Conservation (phyloP, 371 early-diverging fungal genomes). For the Mortierella sp. region DNA sequence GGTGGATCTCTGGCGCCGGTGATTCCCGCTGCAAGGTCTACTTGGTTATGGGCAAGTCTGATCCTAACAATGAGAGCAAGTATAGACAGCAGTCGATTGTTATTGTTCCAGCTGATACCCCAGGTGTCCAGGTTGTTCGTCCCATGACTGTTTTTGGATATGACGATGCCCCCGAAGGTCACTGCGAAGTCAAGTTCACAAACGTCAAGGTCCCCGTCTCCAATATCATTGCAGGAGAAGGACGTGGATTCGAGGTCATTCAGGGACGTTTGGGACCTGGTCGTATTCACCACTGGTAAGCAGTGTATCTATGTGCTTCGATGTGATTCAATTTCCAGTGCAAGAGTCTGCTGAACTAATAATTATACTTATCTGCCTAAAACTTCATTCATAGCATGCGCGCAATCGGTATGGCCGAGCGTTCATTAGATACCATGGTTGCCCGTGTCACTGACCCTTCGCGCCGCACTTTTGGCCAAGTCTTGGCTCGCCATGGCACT, state of each 20-base stretch:
- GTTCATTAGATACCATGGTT: conserved; percentile 89
- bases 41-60: conserved; percentile 90
- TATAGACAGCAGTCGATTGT: conserved; percentile 93
- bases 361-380: no score
- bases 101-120: conserved; percentile 89
- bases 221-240: conserved; percentile 93
- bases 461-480: conserved; percentile 89
- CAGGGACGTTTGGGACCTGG: conserved; percentile 97
- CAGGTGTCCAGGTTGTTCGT: conserved; percentile 88
- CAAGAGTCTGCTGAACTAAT: no score
- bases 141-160: conserved; percentile 93
- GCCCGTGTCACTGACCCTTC: conserved; percentile 85
- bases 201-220: conserved; percentile 90
- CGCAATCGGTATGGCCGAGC: conserved; percentile 94
- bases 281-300: conserved; percentile 77
- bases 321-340: no score
- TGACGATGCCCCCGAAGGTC: conserved; percentile 97
- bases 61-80: conserved; percentile 73
- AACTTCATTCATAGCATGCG: conserved; percentile 89
- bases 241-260: conserved; percentile 97
- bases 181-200: conserved; percentile 92
- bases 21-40: conserved; percentile 93
- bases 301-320: neutral
- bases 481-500: conserved; percentile 85
- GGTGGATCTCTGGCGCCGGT: conserved; percentile 97